Percentiles rank a stretch among this genome's conserved stretches.
phyloP scores from a whole-genome alignment of 1,139 yeast species.

The Hyphopichia burtonii region DNA sequence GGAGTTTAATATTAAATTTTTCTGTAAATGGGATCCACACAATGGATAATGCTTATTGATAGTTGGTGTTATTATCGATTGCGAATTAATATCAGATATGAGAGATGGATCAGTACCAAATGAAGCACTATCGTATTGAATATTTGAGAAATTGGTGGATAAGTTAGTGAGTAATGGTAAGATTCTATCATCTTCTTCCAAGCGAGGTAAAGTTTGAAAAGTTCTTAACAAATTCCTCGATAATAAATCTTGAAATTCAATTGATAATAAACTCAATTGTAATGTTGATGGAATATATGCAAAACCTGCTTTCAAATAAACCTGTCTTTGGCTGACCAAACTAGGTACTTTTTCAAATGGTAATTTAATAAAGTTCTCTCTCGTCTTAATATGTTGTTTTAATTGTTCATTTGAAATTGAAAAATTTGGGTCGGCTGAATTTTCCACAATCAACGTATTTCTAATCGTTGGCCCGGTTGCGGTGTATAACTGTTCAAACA shows the following conservation, averaged over 20 bases:
- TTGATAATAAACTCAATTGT: slow-evolving; percentile 66
- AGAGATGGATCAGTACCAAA: slow-evolving; percentile 29
- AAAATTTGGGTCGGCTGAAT: slow-evolving; percentile 25
- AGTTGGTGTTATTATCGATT: slow-evolving; percentile 54
- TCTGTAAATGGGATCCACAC: slow-evolving; percentile 73
- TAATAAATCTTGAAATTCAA: slow-evolving; percentile 63
- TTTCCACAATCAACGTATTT: slow-evolving; percentile 27
- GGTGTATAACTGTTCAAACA: slow-evolving; percentile 53
- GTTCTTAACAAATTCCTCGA: slow-evolving; percentile 58
- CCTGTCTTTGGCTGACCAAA: slow-evolving; percentile 67
- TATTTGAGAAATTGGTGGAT: slow-evolving; percentile 66
- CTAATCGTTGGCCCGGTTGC: slow-evolving; percentile 45
- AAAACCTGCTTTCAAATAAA: slow-evolving; percentile 62
- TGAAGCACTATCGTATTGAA: slow-evolving; percentile 45
- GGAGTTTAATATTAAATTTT: slow-evolving; percentile 54
- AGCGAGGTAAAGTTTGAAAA: slow-evolving; percentile 74
- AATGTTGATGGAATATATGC: slow-evolving; percentile 85
- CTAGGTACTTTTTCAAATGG: slow-evolving; percentile 86
- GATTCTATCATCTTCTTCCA: slow-evolving; percentile 90
- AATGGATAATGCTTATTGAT: slow-evolving; percentile 73
- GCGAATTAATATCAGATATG: slow-evolving; percentile 60
- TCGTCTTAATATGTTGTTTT: slow-evolving; percentile 38
- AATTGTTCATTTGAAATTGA: slow-evolving; percentile 42
- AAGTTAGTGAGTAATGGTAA: slow-evolving; percentile 80
- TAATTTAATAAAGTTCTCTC: slow-evolving; percentile 71